These are phyloP conservation scores for Collybia mongolica DNA, from an alignment of 768 basidiomycete species.

Conservation along the genomic window DNA sequence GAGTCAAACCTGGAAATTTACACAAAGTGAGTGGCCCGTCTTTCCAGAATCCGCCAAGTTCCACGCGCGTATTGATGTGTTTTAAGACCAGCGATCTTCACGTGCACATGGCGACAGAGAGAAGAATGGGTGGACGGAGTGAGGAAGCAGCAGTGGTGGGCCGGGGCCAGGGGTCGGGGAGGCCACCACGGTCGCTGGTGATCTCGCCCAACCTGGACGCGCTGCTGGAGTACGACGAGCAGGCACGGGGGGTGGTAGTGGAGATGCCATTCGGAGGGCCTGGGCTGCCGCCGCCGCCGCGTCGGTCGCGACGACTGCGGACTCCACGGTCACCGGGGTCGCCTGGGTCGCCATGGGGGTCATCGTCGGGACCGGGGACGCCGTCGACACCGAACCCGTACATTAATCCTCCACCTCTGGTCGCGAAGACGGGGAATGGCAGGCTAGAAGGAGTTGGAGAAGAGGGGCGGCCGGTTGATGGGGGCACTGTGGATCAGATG, in stretches of 20 bases:
- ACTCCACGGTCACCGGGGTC: constrained; percentile 17
- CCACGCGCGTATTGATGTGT: no score
- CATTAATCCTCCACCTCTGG: constrained; percentile 43
- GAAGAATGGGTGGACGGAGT: no score
- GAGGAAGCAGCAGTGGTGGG: no score
- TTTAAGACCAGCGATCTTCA: neutral
- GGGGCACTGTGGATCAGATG: neutral
- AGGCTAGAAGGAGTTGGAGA: constrained; percentile 6
- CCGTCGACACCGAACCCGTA: constrained; percentile 34
- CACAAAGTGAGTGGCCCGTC: no score
- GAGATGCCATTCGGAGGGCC: constrained; percentile 12
- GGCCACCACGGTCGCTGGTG: constrained; percentile 31
- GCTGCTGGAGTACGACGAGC: constrained; percentile 56
- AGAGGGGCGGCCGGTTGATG: constrained; percentile 12
- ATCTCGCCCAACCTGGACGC: constrained; percentile 64
- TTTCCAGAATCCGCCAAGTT: no score
- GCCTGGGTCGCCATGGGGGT: constrained; percentile 6
- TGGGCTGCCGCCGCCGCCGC: constrained; percentile 56
- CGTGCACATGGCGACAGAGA: neutral
- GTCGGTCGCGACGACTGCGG: constrained; percentile 18
- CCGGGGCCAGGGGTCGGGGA: neutral
- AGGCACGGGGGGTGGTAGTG: constrained; percentile 27
- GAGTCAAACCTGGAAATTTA: no score
- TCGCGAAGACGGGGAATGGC: constrained; percentile 22
- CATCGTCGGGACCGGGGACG: constrained; percentile 10